phyloP scores from a whole-genome alignment of 352 stramenopile species.

The Pythium guiyangense region DNA sequence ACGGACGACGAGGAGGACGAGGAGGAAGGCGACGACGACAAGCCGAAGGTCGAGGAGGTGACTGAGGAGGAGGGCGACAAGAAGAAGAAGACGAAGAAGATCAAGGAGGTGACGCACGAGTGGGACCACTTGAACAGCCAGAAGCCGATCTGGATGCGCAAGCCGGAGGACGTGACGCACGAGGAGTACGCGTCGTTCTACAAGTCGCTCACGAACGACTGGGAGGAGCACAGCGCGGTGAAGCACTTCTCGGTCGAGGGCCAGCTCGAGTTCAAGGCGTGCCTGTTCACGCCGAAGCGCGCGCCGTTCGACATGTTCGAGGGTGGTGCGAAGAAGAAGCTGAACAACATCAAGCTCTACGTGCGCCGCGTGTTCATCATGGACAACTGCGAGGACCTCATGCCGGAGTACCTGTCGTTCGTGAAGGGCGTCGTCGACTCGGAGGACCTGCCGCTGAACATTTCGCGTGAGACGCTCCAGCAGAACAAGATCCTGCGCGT shows the following conservation, averaged over 20 bases:
- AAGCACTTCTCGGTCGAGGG: slow-evolving; percentile 99
- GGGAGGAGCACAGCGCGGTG: slow-evolving; percentile 96
- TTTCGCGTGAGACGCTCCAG: slow-evolving; percentile 99
- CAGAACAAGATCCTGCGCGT: slow-evolving; percentile 99
- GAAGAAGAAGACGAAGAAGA: slow-evolving; percentile 98
- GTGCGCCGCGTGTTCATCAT: slow-evolving; percentile 99
- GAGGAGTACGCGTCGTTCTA: slow-evolving; percentile 99
- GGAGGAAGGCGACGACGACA: slow-evolving; percentile 93
- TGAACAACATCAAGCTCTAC: slow-evolving; percentile 99
- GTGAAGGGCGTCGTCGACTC: slow-evolving; percentile 99
- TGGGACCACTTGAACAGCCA: slow-evolving; percentile 99
- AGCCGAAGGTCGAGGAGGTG: slow-evolving; percentile 97
- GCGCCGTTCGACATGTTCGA: slow-evolving; percentile 99
- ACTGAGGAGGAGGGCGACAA: slow-evolving; percentile 96
- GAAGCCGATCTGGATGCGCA: slow-evolving; percentile 99
- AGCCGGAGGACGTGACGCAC: slow-evolving; percentile 98
- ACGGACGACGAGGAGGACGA: slow-evolving; percentile 98
- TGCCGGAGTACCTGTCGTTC: slow-evolving; percentile 99
- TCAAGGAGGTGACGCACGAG: slow-evolving; percentile 98
- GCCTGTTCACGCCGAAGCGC: slow-evolving; percentile 98
- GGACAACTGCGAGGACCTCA: slow-evolving; percentile 99
- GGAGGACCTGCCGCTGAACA: slow-evolving; percentile 99
- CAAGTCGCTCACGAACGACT: slow-evolving; percentile 99
- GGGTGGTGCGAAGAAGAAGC: slow-evolving; percentile 98
- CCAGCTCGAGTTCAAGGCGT: slow-evolving; percentile 98